Base-by-base conservation (phyloP, 164 flowering plant genomes). In the Cinnamomum chago region DNA sequence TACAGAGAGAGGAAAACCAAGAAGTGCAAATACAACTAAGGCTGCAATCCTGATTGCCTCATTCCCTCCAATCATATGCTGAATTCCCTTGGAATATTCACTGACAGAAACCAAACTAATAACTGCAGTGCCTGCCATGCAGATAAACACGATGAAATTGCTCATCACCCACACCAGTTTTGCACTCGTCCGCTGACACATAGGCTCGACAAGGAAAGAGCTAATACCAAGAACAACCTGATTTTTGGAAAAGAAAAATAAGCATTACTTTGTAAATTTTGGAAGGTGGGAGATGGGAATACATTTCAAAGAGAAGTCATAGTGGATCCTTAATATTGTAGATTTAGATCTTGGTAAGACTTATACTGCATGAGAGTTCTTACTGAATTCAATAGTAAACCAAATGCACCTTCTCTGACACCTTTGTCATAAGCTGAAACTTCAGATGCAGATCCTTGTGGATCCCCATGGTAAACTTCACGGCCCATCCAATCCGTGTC, bases 401-500 rank as follows among this genome's bases (percentile, higher is more conserved):
- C 99, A 85, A 95, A 90, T 85, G 99, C 97, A 92, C 99, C 99
- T 90, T 92, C 94, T 89, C 99, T 87, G 77, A 95, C 97, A 79
- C 99, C 99, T 78, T 84, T 85, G 77, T 88, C 90, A 86, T 92
- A 95, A 68, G 85, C 87, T 73, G 77, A 67, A 58, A 88, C 83
- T 79, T 87, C 86, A 76, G 81, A 7, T 52, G 58, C 18, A 79
- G 76, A 73, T 75, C 98, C 97, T 65, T 88, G 91, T 25, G 98
- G 99, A 81, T 95, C 87, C 58, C 99, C 98, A 81, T 92, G 94
- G 84, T 88, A 92, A 75, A 95, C 98, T 82, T 95, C 99, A 75
- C 96, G 90, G 47, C 99, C 99, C 98, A 95, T 95, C 97, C 99
- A 95, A 84, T 95, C 99, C 67, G 97, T 93, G 78, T 93, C 99